Base-by-base conservation (phyloP, 352 stramenopile genomes). In the Globisporangium parvum region DNA sequence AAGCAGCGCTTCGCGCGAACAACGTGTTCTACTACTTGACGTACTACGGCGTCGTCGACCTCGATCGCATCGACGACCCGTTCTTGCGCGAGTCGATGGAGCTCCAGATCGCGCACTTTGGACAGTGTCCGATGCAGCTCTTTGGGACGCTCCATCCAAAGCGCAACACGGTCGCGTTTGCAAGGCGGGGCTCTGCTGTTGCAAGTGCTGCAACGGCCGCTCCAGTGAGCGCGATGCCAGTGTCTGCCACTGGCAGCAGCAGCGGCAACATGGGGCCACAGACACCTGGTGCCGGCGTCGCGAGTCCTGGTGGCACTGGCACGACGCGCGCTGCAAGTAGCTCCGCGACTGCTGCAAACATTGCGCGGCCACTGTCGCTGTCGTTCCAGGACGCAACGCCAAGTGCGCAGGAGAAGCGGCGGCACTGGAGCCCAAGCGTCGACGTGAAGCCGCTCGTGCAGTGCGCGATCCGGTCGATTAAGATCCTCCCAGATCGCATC, bases 101-200 rank as follows among this genome's bases (percentile, higher is more conserved):
- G 71, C 70, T 98, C 39, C 97, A 99, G 75, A 99, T 99, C 56
- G 91, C 93, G 4, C 96, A 99, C 71, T 99, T 99, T 72, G 98
- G 98, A 3, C 97, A 99, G 69, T 98, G 93, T 44, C 97, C 97
- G 1, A 95, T 97, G 79, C 96, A 99, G 60, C 75, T 98, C 10
- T 97, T 98, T 47, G 65, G 59, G 14, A 75, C 62, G 9, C 69
- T 82, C 9, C 91, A 97, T 47, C 87, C 83, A 3, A 76, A 77
- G 21, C 76, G 89, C 23, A 69, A 73, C 46, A 60, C 65, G n/a
- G 41, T 48, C 1, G 60, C 64, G 9, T 70, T 73, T 41, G 68
- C 45, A 21, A 47, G 49, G 51, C 50, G 56, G 31, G 68, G 51
- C 31, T 53, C 64, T 44, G 50, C 54, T 6, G 59, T 33, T 49